Conservation (phyloP, 106 monocot species). For the Dioscorea dumetorum region DNA sequence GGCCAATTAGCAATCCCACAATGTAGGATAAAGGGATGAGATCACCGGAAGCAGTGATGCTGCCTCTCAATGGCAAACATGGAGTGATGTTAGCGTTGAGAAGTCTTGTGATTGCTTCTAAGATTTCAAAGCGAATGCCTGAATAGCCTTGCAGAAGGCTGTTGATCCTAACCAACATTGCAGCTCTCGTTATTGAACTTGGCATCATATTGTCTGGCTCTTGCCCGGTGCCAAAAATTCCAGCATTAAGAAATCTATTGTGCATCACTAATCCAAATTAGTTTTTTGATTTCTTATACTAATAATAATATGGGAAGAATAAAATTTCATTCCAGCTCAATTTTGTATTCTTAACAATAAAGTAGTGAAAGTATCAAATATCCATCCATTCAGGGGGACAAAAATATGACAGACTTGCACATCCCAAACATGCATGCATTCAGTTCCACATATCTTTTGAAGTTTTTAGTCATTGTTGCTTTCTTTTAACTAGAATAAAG, state of each 20-base stretch:
- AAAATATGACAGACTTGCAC: too few species aligned
- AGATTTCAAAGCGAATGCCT: slow-evolving; percentile 69
- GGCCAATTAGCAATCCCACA: slow-evolving; percentile 37
- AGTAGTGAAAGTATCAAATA: too few species aligned
- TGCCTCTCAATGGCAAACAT: slow-evolving; percentile 65
- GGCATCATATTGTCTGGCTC: slow-evolving; percentile 26
- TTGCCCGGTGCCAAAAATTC: slow-evolving; percentile 28
- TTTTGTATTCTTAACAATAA: too few species aligned
- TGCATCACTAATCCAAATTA: slow-evolving; percentile 16
- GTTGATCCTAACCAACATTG: slow-evolving; percentile 70
- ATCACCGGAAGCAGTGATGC: slow-evolving; percentile 50
- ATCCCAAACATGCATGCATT: too few species aligned
- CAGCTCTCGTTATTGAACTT: slow-evolving; percentile 28
- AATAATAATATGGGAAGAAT: too few species aligned
- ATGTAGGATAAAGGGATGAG: slow-evolving; percentile 48
- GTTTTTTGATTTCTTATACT: neutral
- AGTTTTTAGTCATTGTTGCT: too few species aligned
- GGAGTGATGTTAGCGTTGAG: slow-evolving; percentile 59
- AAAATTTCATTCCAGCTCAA: too few species aligned
- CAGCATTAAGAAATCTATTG: slow-evolving; percentile 63
- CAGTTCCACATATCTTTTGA: too few species aligned
- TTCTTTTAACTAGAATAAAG: too few species aligned
- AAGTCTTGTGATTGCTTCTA: slow-evolving; percentile 55
- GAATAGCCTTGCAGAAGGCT: slow-evolving; percentile 77
- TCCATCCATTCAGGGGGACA: too few species aligned